phyloP scores from a whole-genome alignment of 345 rosid genomes.

The Zanthoxylum bungeanum region DNA sequence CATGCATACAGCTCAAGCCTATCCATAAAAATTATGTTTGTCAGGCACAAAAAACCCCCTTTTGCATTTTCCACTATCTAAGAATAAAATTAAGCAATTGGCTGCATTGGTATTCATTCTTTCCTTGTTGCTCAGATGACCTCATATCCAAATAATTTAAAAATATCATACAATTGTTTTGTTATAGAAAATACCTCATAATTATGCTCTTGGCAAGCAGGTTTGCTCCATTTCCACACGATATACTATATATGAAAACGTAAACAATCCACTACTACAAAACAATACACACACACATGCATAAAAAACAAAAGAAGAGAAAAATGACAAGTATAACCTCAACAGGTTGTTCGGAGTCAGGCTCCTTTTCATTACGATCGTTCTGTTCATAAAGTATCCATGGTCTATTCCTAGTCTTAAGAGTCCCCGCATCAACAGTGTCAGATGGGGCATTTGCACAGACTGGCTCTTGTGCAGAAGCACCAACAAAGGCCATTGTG shows the following conservation, averaged over 20 bases:
- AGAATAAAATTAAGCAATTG: neutral
- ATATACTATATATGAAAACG: neutral
- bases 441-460: neutral
- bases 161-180: neutral
- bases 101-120: neutral
- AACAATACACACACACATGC: neutral
- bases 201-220: neutral
- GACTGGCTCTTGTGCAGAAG: conserved; percentile 4
- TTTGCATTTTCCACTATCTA: neutral
- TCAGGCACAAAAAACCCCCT: neutral
- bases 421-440: conserved; percentile 10
- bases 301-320: neutral
- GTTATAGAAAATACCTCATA: neutral
- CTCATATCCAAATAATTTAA: neutral
- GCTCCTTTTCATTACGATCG: conserved; percentile 17
- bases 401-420: conserved; percentile 25
- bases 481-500: neutral
- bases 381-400: conserved; percentile 32
- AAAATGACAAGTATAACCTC: conserved; percentile 17
- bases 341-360: conserved; percentile 14
- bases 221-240: neutral
- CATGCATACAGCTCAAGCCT: neutral
- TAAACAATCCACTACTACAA: neutral
- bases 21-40: neutral
- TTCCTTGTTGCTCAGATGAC: neutral